Conservation (phyloP, 371 early-diverging fungal species). For the Batkoa obscura region DNA sequence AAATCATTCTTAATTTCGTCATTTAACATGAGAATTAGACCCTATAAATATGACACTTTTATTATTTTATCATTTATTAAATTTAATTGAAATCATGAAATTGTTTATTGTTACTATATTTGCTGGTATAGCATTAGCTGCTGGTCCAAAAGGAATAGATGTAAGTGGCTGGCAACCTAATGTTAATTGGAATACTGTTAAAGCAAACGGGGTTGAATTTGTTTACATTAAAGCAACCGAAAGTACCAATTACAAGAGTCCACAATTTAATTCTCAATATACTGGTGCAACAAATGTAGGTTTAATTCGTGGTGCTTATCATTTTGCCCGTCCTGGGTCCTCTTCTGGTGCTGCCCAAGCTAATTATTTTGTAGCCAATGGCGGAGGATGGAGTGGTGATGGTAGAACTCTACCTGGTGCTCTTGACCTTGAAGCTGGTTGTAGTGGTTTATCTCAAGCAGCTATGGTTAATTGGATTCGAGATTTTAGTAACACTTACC, state of each 20-base stretch:
- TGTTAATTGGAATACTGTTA: slow-evolving; percentile 8
- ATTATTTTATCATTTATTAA: no score
- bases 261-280: slow-evolving; percentile 8
- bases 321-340: slow-evolving; percentile 12
- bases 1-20: no score
- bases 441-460: slow-evolving; percentile 10
- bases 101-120: no score
- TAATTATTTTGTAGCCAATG: slow-evolving; percentile 10
- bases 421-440: slow-evolving; percentile 10
- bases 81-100: no score
- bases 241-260: slow-evolving; percentile 8
- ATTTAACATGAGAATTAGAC: no score
- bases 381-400: slow-evolving; percentile 12
- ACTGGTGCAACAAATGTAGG: slow-evolving; percentile 9
- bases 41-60: no score
- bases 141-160: no score
- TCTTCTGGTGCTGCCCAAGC: slow-evolving; percentile 11
- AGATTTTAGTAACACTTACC: slow-evolving; percentile 11
- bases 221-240: slow-evolving; percentile 13
- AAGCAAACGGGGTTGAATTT: slow-evolving; percentile 7
- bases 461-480: slow-evolving; percentile 11
- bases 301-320: slow-evolving; percentile 12
- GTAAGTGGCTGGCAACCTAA: neutral
- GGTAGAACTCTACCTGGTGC: slow-evolving; percentile 13
- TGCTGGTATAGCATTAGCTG: no score